Evolutionary conservation across 106 monocot species (phyloP), one percentile per base, ranked within the genome.

Genomic region (Vanilla planifolia): DNA sequence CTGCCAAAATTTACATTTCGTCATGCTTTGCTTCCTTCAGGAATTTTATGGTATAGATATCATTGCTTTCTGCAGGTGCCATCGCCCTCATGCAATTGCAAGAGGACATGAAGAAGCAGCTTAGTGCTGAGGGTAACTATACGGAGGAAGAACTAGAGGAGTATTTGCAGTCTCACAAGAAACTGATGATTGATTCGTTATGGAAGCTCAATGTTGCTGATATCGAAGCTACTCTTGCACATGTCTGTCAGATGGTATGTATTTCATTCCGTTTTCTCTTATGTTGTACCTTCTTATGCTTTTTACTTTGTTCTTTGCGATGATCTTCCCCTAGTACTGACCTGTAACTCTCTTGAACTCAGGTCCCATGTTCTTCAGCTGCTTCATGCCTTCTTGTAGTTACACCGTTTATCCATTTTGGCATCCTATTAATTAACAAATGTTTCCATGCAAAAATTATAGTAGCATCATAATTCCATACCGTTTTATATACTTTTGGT

Each of bases 141-240:
- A 91, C 88, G 3, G 88, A 98, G 60, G 79, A 81, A 61, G 79
- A 91, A 61, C 90, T 96, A 37, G 96, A 98, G 61, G 63, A 67
- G 9, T 98, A 92, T 65, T 68, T 91, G 84, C 61, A 75, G 65
- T 60, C 78, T 25, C 80, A 98, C 48, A 88, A 98, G 70, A 85
- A 84, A 61, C 30, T 91, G 67, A 88, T 98, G 96, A 69, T 81
- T 35, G 84, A 98, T 73, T 92, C 96, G 7, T 77, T 98, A 22
- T 98, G 91, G 96, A 98, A 98, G 71, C 84, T 98, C 24, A 98
- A 91, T 77, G 96, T 98, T 72, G 91, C 91, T 37, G 96, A 91
- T 75, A 98, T 98, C 53, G 96, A 98, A 70, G 96, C 84, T 56
- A 98, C 96, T 32, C 59, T 91, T 28, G 71, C 79, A 2, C 84